Base-by-base conservation (phyloP, 805 yeast genomes). In the Candida vaughaniae region DNA sequence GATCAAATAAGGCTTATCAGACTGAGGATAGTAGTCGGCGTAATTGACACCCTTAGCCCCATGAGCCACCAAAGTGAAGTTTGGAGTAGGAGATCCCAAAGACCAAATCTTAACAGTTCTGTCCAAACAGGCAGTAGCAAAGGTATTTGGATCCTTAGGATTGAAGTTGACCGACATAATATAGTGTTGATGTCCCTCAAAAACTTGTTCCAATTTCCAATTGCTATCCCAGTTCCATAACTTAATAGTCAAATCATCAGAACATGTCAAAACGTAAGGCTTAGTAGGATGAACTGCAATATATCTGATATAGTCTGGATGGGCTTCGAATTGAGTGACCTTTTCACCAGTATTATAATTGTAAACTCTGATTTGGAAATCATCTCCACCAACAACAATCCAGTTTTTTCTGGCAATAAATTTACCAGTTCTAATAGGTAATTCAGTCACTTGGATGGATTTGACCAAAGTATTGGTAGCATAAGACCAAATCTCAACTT, bases 41-140 rank as follows among this genome's bases (percentile, higher is more conserved):
- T 78, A 91, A 64, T 93, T 93, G 48, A 89, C 97, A 48, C 98
- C 98, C 57, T 86, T 88, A 32, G 85, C 77, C 48, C 86, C 96
- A 55, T 91, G 96, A 6, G 97, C 95, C 19, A 77, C 73, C 54
- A 93, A 71, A 2, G 99, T 90, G 69, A 86, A 91, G 66, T 93
- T 95, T 43, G 99, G 95, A 22, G 75, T 75, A 16, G 83, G 64
- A 35, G 91, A 83, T 23, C 96, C 95, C 50, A 93, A 67, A 2
- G 95, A 85, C 99, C 99, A 93, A 46, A 93, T 85, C 63, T 91
- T 93, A 40, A 93, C 96, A 14, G 98, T 90, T 53, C 95, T 82
- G 64, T 93, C 99, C 53, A 93, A 73, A 68, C 96, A 90, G 10
- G 96, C 96, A 11, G 96, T 85, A 2, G 98, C 99, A 74, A 93